Conservation (phyloP, 768 basidiomycete genomes). For the Leccinum imitatum region DNA sequence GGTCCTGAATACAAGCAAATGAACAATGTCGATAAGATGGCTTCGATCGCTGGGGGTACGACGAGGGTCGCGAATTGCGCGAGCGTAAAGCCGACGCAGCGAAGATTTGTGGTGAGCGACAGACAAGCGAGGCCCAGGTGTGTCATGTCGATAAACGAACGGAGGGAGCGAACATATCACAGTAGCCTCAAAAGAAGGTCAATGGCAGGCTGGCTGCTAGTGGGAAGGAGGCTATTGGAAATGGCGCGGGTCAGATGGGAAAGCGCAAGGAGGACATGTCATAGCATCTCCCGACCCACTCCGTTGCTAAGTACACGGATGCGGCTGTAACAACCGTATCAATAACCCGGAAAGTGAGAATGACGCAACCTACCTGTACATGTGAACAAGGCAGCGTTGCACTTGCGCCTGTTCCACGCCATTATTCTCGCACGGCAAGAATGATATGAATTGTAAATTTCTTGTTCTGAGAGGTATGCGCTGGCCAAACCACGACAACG, state of each 20-base stretch:
- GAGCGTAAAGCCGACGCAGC: constrained; percentile 55
- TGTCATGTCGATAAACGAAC: constrained; percentile 16
- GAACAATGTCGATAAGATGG: constrained; percentile 56
- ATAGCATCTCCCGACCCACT: neutral
- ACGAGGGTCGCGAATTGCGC: constrained; percentile 51
- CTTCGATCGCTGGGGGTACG: constrained; percentile 63
- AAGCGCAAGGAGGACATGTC: constrained; percentile 13
- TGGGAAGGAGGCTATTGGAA: constrained; percentile 13
- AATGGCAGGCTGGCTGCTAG: constrained; percentile 49
- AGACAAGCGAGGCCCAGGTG: constrained; percentile 62
- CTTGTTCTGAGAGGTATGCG: neutral
- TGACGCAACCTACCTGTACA: neutral
- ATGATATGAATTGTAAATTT: neutral
- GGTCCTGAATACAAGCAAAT: constrained; percentile 47
- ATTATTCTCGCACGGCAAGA: neutral
- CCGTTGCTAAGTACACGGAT: constrained; percentile 20
- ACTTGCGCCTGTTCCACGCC: neutral
- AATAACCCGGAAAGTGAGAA: constrained; percentile 1
- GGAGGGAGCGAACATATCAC: constrained; percentile 37
- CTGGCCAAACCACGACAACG: neutral
- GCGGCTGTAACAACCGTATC: constrained; percentile 24
- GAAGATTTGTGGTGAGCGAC: constrained; percentile 68
- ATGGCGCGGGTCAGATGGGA: constrained; percentile 28
- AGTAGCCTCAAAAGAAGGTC: constrained; percentile 24
- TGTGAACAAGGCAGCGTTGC: neutral